A percentile compares a stretch with the other conserved stretches of the same genome.
Evolutionary conservation across 208 protist species (phyloP).

Genomic region (Herpetomonas muscarum): DNA sequence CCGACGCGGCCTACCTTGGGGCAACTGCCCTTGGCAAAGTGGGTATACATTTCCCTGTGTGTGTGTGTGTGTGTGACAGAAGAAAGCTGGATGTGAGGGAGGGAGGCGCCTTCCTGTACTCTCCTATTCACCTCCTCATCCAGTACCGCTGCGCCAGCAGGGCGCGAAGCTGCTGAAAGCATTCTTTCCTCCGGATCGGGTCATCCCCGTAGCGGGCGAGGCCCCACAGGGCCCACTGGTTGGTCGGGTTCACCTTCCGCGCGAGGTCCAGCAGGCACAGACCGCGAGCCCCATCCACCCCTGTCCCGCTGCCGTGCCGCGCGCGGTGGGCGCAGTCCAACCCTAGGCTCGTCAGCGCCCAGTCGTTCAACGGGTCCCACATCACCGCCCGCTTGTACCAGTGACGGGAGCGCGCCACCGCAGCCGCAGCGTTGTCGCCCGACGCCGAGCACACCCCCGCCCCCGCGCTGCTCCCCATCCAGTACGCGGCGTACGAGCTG

Average conservation of each 20-base stretch:
- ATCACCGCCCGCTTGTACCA: conserved; percentile 17
- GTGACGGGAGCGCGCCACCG: not conserved
- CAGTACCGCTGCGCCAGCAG: conserved; percentile 21
- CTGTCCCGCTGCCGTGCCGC: not conserved
- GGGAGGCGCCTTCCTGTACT: too few species aligned
- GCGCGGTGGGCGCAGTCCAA: conserved; percentile 5
- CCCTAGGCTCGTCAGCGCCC: conserved; percentile 35
- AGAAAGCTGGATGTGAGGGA: too few species aligned
- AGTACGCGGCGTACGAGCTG: conserved; percentile 16
- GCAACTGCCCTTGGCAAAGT: too few species aligned
- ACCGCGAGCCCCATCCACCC: conserved; percentile 6
- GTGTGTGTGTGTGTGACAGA: too few species aligned
- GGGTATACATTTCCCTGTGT: too few species aligned
- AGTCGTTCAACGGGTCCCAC: conserved; percentile 36
- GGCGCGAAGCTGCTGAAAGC: conserved; percentile 15
- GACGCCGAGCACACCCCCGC: not conserved
- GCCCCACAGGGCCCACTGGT: conserved; percentile 44
- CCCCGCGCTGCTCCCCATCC: conserved; percentile 2
- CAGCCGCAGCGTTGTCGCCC: not conserved
- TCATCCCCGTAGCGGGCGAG: conserved; percentile 17
- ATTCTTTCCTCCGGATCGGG: conserved; percentile 14
- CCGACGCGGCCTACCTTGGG: too few species aligned
- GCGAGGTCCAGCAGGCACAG: conserved; percentile 30
- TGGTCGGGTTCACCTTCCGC: conserved; percentile 33
- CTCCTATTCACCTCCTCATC: too few species aligned